phyloP scores from a whole-genome alignment of 2,329 filamentous ascomycete genomes.

The Apiospora hydei region DNA sequence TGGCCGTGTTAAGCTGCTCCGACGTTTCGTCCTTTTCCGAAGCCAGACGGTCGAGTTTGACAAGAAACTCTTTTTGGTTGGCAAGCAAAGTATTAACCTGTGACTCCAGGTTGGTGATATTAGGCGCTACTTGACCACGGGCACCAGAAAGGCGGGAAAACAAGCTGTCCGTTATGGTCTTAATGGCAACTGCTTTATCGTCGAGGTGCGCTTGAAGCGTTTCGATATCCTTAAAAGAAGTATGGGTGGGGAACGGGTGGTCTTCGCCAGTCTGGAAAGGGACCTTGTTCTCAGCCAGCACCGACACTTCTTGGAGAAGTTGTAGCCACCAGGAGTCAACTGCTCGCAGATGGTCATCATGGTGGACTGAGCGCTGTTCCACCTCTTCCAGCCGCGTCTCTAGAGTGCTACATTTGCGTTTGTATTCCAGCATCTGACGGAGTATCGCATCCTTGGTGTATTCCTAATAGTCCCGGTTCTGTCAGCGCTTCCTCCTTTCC shows the following conservation, averaged over 20 bases:
- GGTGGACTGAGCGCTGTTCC: slow-evolving; percentile 77
- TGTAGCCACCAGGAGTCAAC: slow-evolving; percentile 96
- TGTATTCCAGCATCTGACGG: slow-evolving; percentile 98
- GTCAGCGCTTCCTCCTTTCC: slow-evolving; percentile 38
- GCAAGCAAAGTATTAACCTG: slow-evolving; percentile 80
- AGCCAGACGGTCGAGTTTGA: slow-evolving; percentile 77
- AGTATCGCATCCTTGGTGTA: slow-evolving; percentile 97
- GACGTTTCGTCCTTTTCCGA: slow-evolving; percentile 85
- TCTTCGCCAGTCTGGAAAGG: slow-evolving; percentile 50
- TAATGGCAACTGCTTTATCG: slow-evolving; percentile 78
- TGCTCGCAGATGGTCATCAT: slow-evolving; percentile 91
- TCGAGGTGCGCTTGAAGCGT: slow-evolving; percentile 85
- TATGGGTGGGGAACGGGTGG: slow-evolving; percentile 62
- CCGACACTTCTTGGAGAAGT: slow-evolving; percentile 58
- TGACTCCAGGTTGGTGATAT: slow-evolving; percentile 75
- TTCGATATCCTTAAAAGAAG: slow-evolving; percentile 68
- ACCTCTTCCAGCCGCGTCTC: slow-evolving; percentile 84
- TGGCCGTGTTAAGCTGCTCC: slow-evolving; percentile 86
- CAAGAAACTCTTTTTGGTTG: slow-evolving; percentile 80
- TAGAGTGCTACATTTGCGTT: slow-evolving; percentile 83
- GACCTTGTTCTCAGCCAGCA: neutral
- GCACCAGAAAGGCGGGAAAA: slow-evolving; percentile 63
- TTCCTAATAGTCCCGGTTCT: slow-evolving; percentile 63
- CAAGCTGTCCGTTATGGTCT: slow-evolving; percentile 74
- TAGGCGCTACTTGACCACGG: slow-evolving; percentile 66